Evolutionary conservation across 495 filamentous ascomycete genomes (phyloP), one percentile per base, ranked within the genome.

Genomic region (Darksidea phi): DNA sequence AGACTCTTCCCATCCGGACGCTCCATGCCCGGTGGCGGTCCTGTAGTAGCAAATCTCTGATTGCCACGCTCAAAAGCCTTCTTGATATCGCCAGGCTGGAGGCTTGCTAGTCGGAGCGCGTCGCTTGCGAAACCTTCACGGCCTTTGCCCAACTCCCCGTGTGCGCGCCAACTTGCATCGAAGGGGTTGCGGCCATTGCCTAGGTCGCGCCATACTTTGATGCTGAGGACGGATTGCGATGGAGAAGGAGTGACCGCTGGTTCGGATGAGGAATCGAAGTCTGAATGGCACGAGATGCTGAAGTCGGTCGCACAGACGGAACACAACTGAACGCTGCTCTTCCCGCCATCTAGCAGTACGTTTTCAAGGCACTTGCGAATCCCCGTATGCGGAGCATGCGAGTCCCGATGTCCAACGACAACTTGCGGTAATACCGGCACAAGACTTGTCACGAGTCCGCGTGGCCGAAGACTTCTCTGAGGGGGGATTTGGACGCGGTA

Each of bases 131-230:
- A 54, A 0, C 50, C 62, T n/a, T 38, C 46, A 6, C 6, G 6
- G 11, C 21, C 21, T n/a, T 36, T 32, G 4, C 57, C 50, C 1
- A 56, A 42, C 42, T 66, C 63, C 21, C 63, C 63, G 46, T 66
- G 63, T 4, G 57, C 57, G 42, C 63, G 57, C 63, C 63, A 66
- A 4, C 21, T 18, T 7, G 57, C 37, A 12, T 56, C 50, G 25
- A 66, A 66, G 1, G 63, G 63, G 20, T 26, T 61, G 6, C 43
- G 42, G 4, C 63, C 57, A 15, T 51, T 26, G 10, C 57, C 57
- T n/a, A 66, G 18, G 28, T 66, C 57, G 5, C 63, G 57, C 57
- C 56, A 61, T 17, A 57, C 41, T 23, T 56, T 32, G 7, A 66
- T 54, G 1, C 15, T 12, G 18, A 34, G 5, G 4, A 59, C 36